Evolutionary conservation across 2,329 filamentous ascomycete genomes (phyloP), one percentile per base, ranked within the genome.

Genomic region (Penicillium sp.): DNA sequence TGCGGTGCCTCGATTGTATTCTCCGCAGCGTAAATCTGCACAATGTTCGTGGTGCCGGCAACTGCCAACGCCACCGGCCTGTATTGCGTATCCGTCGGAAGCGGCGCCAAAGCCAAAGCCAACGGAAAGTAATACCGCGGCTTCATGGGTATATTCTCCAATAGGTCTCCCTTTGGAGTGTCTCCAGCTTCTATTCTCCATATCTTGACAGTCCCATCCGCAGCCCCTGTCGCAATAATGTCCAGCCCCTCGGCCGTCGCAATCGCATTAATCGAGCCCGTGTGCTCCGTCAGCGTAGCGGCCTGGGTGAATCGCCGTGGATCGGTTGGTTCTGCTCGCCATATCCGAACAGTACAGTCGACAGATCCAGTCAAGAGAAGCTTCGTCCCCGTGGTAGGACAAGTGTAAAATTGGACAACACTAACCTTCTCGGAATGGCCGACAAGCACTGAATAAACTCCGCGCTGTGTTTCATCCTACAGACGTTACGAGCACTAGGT

Each of bases 381-480:
- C 30, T 83, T 84, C 17, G 77, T 72, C 17, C 78, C 70, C 19
- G 84, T 80, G 7, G 76, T 78, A 19, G 80, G 78, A 35, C 76
- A 75, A 49, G 87, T 86, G 58, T 94, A 83, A 72, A 97, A 96
- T 69, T 88, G 90, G 57, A 98, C 87, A 11, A 89, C 91, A 76
- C 93, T 97, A 64, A 98, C 92, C 57, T 85, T 85, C 65, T 90
- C 91, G 13, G 83, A 87, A 74, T 99, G 95, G 0, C 92, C 92
- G 41, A 84, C 84, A 38, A 98, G 81, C 2, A 97, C 82, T 0
- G 78, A 76, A 55, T 83, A 83, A 13, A 97, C 82, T 6, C 94
- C 93, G 19, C 71, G 73, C 26, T 81, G 70, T 30, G 75, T 68
- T 31, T 73, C 66, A 61, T 84, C 80, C 78, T 85, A 63, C 56